These are phyloP conservation scores for Atalantia buxifolia DNA, from an alignment of 345 rosid species.

Conservation along the genomic window DNA sequence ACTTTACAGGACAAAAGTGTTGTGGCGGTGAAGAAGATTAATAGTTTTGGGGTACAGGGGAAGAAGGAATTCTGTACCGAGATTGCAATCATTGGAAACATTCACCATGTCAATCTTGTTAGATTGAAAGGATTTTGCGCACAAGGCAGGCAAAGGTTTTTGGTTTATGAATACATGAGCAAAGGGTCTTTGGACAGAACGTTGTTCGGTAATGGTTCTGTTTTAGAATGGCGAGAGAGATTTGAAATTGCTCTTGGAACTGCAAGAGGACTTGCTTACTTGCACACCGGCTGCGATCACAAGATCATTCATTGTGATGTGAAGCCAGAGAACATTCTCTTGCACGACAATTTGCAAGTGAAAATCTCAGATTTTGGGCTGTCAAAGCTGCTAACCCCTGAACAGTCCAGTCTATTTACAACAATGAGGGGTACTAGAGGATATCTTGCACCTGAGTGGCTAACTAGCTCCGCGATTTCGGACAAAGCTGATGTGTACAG, in stretches of 20 bases:
- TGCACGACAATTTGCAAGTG: constrained; percentile 58
- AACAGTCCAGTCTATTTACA: constrained; percentile 70
- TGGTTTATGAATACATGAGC: constrained; percentile 24
- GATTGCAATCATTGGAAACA: constrained; percentile 21
- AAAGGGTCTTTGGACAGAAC: constrained; percentile 17
- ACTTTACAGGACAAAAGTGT: background rate
- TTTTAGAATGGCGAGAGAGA: constrained; percentile 19
- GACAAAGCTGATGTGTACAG: constrained; percentile 83
- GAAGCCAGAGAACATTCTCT: constrained; percentile 16
- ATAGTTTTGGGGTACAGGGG: constrained; percentile 10
- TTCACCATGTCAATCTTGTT: constrained; percentile 26
- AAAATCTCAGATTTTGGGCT: constrained; percentile 89
- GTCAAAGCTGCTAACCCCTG: constrained; percentile 76
- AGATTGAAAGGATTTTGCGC: constrained; percentile 23
- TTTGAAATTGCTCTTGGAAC: constrained; percentile 20
- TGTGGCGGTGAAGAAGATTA: constrained; percentile 24
- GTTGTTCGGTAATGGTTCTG: background rate
- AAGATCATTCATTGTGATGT: constrained; percentile 15
- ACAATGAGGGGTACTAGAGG: constrained; percentile 88
- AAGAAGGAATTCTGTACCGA: constrained; percentile 25
- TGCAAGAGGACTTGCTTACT: constrained; percentile 22
- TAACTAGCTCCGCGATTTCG: constrained; percentile 70
- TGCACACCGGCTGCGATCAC: constrained; percentile 21
- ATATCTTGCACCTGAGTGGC: constrained; percentile 90
- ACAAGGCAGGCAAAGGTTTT: constrained; percentile 12